Conservation (phyloP, 441 rosid species). For the Populus tomentosa region DNA sequence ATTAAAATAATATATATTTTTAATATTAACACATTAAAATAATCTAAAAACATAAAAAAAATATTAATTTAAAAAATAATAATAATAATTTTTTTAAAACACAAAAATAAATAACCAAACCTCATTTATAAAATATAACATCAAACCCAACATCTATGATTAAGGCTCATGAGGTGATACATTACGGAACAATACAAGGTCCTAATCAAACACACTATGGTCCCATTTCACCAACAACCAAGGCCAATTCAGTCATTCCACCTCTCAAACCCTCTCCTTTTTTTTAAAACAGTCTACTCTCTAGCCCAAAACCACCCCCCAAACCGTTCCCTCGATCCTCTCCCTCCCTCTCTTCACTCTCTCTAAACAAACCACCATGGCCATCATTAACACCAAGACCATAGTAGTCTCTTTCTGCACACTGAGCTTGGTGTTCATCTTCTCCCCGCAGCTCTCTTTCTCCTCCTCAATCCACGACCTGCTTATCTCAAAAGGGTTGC, state of each 20-base stretch:
- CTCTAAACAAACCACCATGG: constrained; percentile 30
- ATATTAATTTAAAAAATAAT: too few species aligned
- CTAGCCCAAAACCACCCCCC: neutral
- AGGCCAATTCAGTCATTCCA: constrained; percentile 36
- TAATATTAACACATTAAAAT: too few species aligned
- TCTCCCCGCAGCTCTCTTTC: constrained; percentile 1
- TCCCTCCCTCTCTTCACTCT: neutral
- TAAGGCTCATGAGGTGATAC: constrained; percentile 28
- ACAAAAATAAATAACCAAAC: neutral
- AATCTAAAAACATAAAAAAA: too few species aligned
- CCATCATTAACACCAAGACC: constrained; percentile 18
- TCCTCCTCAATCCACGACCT: constrained; percentile 48
- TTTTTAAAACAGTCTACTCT: constrained; percentile 28
- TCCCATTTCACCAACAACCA: constrained; percentile 17
- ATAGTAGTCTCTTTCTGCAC: constrained; percentile 10
- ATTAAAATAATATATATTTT: too few species aligned
- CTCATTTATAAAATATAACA: too few species aligned
- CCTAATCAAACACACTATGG: constrained; percentile 8
- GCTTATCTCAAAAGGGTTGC: constrained; percentile 71
- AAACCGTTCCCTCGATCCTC: neutral
- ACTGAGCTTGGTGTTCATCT: constrained; percentile 19
- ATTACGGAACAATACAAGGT: constrained; percentile 31
- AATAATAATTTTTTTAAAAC: too few species aligned
- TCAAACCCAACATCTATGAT: constrained; percentile 22
- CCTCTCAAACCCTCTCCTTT: neutral